Conservation (phyloP, 768 basidiomycete genomes). For the Calocera cornea region DNA sequence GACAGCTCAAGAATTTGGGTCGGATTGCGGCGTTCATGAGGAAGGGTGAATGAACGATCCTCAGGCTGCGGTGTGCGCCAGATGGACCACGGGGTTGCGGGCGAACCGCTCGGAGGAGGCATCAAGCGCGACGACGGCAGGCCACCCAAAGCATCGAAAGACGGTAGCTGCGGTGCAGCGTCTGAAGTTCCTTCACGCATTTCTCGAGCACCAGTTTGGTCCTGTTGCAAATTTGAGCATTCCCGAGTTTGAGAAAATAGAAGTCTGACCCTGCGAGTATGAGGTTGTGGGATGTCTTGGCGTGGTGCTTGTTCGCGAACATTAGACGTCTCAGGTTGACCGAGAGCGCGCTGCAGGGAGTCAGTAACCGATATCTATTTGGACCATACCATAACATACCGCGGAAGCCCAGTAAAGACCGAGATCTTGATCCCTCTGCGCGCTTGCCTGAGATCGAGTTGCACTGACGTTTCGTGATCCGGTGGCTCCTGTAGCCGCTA, state of each 20-base stretch:
- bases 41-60: not conserved
- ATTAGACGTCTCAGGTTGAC: not conserved
- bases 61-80: not conserved
- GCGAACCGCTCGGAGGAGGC: not conserved
- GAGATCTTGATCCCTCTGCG: not conserved
- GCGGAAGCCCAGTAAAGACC: not conserved
- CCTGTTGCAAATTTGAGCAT: not conserved
- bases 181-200: not conserved
- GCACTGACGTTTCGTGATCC: not conserved
- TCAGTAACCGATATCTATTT: not conserved
- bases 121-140: not conserved
- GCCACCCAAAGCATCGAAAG: not conserved
- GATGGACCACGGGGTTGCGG: not conserved
- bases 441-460: not conserved
- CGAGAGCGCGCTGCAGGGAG: not conserved
- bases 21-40: not conserved
- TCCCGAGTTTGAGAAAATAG: not conserved
- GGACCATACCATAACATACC: not conserved
- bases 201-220: not conserved
- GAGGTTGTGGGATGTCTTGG: not conserved
- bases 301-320: not conserved
- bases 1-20: not conserved
- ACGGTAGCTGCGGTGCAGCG: not conserved
- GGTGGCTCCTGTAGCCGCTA: not conserved
- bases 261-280: not conserved